Percentiles rank a stretch among this genome's conserved stretches.
phyloP scores from a whole-genome alignment of 495 filamentous ascomycete species.

The Poronia punctata region DNA sequence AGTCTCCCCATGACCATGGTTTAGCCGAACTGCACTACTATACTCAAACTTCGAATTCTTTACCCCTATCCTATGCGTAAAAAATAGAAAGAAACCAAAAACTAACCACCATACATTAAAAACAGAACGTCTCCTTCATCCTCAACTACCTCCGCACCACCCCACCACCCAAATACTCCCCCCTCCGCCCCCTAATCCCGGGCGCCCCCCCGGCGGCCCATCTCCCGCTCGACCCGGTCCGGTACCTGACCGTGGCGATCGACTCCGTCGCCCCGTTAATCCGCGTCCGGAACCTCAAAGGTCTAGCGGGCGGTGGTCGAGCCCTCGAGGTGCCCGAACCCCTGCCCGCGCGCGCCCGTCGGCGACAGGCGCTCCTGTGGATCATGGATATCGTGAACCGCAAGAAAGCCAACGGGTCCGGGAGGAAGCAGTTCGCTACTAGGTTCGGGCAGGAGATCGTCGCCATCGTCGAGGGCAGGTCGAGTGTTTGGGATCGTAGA shows the following conservation, averaged over 20 bases:
- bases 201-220: constrained; percentile 64
- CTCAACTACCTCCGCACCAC: constrained; percentile 82
- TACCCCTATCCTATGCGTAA: constrained; percentile 1
- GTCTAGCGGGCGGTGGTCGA: constrained; percentile 76
- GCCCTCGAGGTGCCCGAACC: constrained; percentile 79
- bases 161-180: constrained; percentile 63
- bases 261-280: constrained; percentile 92
- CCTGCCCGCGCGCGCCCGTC: constrained; percentile 62
- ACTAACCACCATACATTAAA: not conserved
- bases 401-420: constrained; percentile 57
- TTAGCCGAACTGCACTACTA: no score
- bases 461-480: constrained; percentile 78
- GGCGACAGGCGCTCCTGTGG: constrained; percentile 74
- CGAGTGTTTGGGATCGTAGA: constrained; percentile 74
- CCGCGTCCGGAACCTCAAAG: constrained; percentile 65
- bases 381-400: constrained; percentile 75
- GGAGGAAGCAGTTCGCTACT: constrained; percentile 58
- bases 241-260: constrained; percentile 79
- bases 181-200: constrained; percentile 62
- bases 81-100: not conserved
- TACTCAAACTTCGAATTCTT: no score
- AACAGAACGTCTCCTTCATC: constrained; percentile 63
- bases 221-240: constrained; percentile 68
- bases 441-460: constrained; percentile 84
- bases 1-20: not conserved